Conservation (phyloP, 2,329 filamentous ascomycete genomes). For the Plectosphaerella cucumerina region DNA sequence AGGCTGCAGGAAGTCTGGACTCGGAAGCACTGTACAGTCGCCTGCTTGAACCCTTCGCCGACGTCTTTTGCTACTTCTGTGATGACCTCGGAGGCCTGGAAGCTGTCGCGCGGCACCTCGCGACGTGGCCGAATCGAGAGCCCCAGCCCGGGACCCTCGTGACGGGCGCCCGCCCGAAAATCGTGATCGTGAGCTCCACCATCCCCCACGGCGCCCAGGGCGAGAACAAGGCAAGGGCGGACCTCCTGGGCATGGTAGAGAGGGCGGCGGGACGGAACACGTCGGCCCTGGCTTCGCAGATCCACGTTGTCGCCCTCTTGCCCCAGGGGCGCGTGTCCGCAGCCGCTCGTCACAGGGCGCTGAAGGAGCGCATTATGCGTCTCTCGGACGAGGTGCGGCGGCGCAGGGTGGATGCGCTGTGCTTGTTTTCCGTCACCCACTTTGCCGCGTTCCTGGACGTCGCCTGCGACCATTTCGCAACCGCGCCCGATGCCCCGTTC, state of each 20-base stretch:
- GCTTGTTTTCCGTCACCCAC: constrained; percentile 3
- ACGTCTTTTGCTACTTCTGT: constrained; percentile 3
- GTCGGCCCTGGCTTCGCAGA: background rate
- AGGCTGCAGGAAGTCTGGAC: background rate
- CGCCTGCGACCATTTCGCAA: background rate
- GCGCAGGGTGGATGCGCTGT: background rate
- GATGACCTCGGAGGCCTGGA: background rate
- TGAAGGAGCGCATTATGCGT: constrained; percentile 1
- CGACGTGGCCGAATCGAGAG: background rate
- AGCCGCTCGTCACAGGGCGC: background rate
- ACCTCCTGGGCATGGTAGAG: background rate
- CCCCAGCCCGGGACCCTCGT: background rate
- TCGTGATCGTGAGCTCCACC: background rate
- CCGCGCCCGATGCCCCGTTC: background rate
- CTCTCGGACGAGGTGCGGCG: background rate
- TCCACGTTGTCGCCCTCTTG: background rate
- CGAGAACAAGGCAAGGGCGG: background rate
- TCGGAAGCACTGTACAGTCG: constrained; percentile 1
- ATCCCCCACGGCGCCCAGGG: too few species aligned
- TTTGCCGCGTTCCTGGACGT: background rate
- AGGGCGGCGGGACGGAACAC: background rate
- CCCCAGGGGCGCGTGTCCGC: background rate
- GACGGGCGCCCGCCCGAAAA: background rate
- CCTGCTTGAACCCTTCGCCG: constrained; percentile 3
- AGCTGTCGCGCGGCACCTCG: background rate